Evolutionary conservation across 495 filamentous ascomycete species (phyloP).

Genomic region (Trichocladium antarcticum): DNA sequence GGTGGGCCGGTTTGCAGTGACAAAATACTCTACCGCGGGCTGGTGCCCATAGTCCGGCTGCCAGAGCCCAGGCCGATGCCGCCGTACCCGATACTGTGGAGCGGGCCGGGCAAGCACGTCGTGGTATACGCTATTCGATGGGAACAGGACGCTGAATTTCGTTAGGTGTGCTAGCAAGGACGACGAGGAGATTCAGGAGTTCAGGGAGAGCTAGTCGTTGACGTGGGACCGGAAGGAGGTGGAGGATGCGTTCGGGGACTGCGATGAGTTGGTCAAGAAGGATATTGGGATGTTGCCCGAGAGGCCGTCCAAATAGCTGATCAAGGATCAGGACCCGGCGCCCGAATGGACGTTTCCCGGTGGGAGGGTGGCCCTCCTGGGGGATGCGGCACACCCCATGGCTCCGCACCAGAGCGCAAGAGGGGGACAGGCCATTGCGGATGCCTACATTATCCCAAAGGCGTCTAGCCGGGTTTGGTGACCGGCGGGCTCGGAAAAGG

Average conservation of each 20-base stretch:
- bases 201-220: constrained; percentile 28
- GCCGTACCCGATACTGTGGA: constrained; percentile 20
- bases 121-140: constrained; percentile 36
- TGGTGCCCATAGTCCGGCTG: constrained; percentile 38
- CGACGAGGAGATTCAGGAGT: constrained; percentile 14
- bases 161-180: constrained; percentile 36
- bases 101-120: constrained; percentile 38
- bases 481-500: neutral
- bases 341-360: constrained; percentile 26
- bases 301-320: constrained; percentile 29
- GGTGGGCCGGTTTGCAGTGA: constrained; percentile 36
- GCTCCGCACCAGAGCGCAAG: constrained; percentile 20
- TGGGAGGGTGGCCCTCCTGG: constrained; percentile 28
- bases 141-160: constrained; percentile 36
- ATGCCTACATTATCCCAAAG: constrained; percentile 30
- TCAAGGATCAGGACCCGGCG: constrained; percentile 33
- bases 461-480: constrained; percentile 24
- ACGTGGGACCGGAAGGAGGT: constrained; percentile 27
- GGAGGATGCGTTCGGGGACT: constrained; percentile 26
- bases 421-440: constrained; percentile 32
- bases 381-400: constrained; percentile 33
- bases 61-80: constrained; percentile 20
- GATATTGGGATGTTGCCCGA: constrained; percentile 22
- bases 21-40: constrained; percentile 37
- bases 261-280: constrained; percentile 20